A percentile compares a stretch with the other conserved stretches of the same genome.
Evolutionary conservation across 805 yeast species (phyloP).

Genomic region (Torulaspora delbrueckii): DNA sequence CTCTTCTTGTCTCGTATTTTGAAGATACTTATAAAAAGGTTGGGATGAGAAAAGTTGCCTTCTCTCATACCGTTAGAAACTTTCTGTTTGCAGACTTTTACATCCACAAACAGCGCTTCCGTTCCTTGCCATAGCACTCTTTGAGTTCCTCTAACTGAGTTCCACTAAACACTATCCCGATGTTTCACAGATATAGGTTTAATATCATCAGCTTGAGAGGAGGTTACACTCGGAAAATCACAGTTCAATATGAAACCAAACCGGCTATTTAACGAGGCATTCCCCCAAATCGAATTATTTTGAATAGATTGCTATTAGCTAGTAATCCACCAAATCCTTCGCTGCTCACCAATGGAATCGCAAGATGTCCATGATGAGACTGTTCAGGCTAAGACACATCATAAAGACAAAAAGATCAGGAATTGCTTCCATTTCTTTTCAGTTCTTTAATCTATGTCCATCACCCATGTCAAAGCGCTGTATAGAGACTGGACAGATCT

Average conservation of each 20-base stretch:
- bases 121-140: slow-evolving; percentile 31
- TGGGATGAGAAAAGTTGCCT: slow-evolving; percentile 4
- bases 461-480: slow-evolving; percentile 32
- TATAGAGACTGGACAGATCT: slow-evolving; percentile 31
- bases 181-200: slow-evolving; percentile 28
- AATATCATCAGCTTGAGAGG: slow-evolving; percentile 32
- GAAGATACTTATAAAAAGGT: slow-evolving; percentile 19
- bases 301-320: slow-evolving; percentile 30
- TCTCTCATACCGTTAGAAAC: slow-evolving; percentile 9
- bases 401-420: slow-evolving; percentile 1
- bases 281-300: slow-evolving; percentile 31
- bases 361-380: slow-evolving; percentile 33
- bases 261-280: slow-evolving; percentile 31
- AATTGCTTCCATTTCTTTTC: neutral
- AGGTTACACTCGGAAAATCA: slow-evolving; percentile 32
- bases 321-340: slow-evolving; percentile 36
- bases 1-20: slow-evolving; percentile 4
- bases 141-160: slow-evolving; percentile 29
- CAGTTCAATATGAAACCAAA: slow-evolving; percentile 12
- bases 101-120: slow-evolving; percentile 15
- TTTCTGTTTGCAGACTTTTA: slow-evolving; percentile 15
- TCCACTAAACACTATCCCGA: slow-evolving; percentile 31
- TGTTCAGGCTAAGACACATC: slow-evolving; percentile 28
- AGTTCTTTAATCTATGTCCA: slow-evolving; percentile 5
- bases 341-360: slow-evolving; percentile 34